Percentiles rank a stretch among this genome's conserved stretches.
phyloP scores from a whole-genome alignment of 345 rosid species.

The Gossypium bickii region DNA sequence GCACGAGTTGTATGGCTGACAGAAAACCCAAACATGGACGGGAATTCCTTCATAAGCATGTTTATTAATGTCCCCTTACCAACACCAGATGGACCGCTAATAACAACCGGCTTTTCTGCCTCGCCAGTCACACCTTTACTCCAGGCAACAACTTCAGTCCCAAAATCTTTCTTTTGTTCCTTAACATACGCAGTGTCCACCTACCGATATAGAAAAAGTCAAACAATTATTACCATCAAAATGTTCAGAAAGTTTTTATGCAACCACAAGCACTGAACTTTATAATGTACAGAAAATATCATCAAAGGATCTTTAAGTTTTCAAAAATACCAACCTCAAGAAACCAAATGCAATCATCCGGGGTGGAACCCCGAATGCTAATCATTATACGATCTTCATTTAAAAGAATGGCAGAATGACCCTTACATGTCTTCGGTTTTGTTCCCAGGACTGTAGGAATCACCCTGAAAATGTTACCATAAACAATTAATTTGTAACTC shows the following conservation, averaged over 20 bases:
- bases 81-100: constrained; percentile 91
- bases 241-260: background rate
- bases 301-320: background rate
- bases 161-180: constrained; percentile 41
- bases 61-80: constrained; percentile 82
- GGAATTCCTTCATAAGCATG: constrained; percentile 78
- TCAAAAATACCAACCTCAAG: constrained; percentile 71
- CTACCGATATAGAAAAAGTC: constrained; percentile 28
- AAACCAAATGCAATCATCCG: constrained; percentile 85
- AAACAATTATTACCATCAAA: background rate
- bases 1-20: constrained; percentile 90
- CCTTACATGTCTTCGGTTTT: constrained; percentile 57
- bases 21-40: constrained; percentile 77
- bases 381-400: constrained; percentile 64
- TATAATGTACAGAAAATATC: background rate
- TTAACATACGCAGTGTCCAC: constrained; percentile 64
- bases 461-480: constrained; percentile 40
- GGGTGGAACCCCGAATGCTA: constrained; percentile 56
- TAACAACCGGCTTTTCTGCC: constrained; percentile 67
- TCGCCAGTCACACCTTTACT: constrained; percentile 69
- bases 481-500: constrained; percentile 13
- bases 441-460: constrained; percentile 62
- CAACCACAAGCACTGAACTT: background rate
- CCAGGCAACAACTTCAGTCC: constrained; percentile 78
- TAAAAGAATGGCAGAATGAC: constrained; percentile 50